Conservation (phyloP, 768 basidiomycete species). For the Coprinopsis sp. region DNA sequence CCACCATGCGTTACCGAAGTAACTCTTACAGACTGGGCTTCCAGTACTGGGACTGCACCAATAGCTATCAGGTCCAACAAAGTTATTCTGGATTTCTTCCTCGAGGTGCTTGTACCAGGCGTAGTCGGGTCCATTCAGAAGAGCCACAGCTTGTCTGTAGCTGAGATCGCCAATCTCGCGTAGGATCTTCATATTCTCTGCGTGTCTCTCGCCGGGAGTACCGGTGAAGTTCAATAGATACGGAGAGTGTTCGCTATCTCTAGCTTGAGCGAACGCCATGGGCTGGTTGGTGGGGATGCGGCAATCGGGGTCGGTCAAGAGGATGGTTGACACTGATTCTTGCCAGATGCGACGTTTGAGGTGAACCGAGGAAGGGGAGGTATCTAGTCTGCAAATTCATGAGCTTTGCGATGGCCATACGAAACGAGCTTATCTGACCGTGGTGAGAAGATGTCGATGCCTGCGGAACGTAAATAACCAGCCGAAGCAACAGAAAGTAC, state of each 20-base stretch:
- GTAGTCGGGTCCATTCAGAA: conserved; percentile 44
- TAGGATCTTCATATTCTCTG: conserved; percentile 79
- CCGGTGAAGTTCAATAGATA: conserved; percentile 64
- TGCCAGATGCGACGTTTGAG: conserved; percentile 74
- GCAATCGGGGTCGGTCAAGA: conserved; percentile 56
- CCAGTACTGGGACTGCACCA: conserved; percentile 42
- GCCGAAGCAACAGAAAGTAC: neutral
- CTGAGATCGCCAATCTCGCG: conserved; percentile 58
- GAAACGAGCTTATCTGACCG: conserved; percentile 31
- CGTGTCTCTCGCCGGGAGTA: conserved; percentile 64
- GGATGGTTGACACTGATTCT: conserved; percentile 62
- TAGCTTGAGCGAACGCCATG: conserved; percentile 57
- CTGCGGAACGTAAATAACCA: conserved; percentile 26
- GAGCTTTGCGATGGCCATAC: neutral
- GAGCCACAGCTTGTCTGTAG: conserved; percentile 50
- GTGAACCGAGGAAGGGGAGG: conserved; percentile 54
- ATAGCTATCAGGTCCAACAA: conserved; percentile 69
- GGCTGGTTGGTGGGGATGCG: conserved; percentile 53
- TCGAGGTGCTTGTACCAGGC: conserved; percentile 44
- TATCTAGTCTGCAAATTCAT: conserved; percentile 43
- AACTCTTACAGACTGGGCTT: conserved; percentile 31
- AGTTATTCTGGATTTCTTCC: conserved; percentile 49
- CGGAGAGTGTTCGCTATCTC: conserved; percentile 57
- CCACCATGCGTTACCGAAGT: conserved; percentile 78
- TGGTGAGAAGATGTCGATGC: conserved; percentile 79